Evolutionary conservation across 768 basidiomycete genomes (phyloP).

Genomic region (Suillus variegatus): DNA sequence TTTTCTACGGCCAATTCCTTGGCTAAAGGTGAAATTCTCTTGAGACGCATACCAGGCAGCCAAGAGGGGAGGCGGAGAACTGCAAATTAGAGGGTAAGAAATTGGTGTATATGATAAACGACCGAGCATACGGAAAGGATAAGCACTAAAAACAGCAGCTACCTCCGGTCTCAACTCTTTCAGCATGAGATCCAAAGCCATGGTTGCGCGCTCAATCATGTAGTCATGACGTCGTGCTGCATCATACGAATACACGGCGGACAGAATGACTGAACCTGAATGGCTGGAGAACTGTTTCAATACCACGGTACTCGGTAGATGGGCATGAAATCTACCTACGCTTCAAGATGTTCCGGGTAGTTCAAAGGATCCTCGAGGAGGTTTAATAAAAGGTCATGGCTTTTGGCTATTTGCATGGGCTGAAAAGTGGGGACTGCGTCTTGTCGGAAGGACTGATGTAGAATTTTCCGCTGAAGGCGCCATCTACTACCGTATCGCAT

Average conservation of each 20-base stretch:
- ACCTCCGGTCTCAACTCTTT: conserved; percentile 7
- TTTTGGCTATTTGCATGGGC: conserved; percentile 4
- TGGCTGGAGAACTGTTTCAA: conserved; percentile 4
- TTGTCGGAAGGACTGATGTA: conserved; percentile 15
- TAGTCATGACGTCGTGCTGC: conserved; percentile 2
- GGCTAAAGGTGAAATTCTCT: conserved; percentile 2
- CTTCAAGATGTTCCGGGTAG: not conserved
- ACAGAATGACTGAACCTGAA: conserved; percentile 12
- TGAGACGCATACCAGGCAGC: conserved; percentile 15
- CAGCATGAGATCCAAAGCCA: not conserved
- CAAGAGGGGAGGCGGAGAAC: conserved; percentile 12
- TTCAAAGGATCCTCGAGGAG: conserved; percentile 5
- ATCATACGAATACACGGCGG: conserved; percentile 12
- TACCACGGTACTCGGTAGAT: not conserved
- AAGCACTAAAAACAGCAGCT: conserved; percentile 8
- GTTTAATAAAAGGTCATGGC: conserved; percentile 1
- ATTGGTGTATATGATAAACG: conserved; percentile 18
- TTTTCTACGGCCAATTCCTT: conserved; percentile 1
- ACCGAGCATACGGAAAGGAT: conserved; percentile 7
- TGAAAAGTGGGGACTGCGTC: conserved; percentile 9
- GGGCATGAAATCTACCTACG: not conserved
- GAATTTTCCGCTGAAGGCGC: conserved; percentile 18
- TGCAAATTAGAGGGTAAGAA: not conserved
- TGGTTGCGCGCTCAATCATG: conserved; percentile 1
- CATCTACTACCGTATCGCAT: conserved; percentile 17